Evolutionary conservation across 73 alveolate species (phyloP).

Genomic region (Paramecium primaurelia): DNA sequence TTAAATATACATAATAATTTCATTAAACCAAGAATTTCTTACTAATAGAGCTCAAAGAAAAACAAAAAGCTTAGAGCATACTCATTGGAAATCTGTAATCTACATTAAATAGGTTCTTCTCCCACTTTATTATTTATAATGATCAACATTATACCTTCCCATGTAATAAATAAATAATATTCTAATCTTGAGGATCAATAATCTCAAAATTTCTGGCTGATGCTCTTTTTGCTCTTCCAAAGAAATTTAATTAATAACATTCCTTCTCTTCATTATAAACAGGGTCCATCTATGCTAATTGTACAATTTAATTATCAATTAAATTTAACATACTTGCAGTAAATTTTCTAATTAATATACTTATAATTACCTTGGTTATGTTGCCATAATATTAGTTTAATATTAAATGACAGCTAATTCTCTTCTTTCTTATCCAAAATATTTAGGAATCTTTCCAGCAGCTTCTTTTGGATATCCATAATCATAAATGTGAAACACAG

Average conservation of each 20-base stretch:
- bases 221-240: constrained; percentile 55
- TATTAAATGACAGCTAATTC: neutral
- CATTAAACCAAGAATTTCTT: constrained; percentile 29
- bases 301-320: neutral
- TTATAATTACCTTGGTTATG: neutral
- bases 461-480: constrained; percentile 51
- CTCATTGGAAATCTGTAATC: constrained; percentile 42
- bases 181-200: constrained; percentile 23
- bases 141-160: neutral
- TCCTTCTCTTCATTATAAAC: constrained; percentile 37
- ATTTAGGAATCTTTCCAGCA: neutral
- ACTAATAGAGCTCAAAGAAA: constrained; percentile 4
- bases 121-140: constrained; percentile 23
- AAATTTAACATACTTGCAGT: constrained; percentile 19
- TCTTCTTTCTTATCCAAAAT: constrained; percentile 35
- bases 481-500: constrained; percentile 45
- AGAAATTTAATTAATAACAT: constrained; percentile 48
- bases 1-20: neutral
- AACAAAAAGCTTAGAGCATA: constrained; percentile 33
- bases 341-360: neutral
- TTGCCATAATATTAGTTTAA: constrained; percentile 61
- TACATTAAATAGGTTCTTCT: neutral
- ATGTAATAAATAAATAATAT: constrained; percentile 30
- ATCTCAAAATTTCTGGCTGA: constrained; percentile 57
- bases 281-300: constrained; percentile 27